These are phyloP conservation scores for Zymoseptoria crescenta DNA, from an alignment of 2,329 filamentous ascomycete species.

Conservation along the genomic window DNA sequence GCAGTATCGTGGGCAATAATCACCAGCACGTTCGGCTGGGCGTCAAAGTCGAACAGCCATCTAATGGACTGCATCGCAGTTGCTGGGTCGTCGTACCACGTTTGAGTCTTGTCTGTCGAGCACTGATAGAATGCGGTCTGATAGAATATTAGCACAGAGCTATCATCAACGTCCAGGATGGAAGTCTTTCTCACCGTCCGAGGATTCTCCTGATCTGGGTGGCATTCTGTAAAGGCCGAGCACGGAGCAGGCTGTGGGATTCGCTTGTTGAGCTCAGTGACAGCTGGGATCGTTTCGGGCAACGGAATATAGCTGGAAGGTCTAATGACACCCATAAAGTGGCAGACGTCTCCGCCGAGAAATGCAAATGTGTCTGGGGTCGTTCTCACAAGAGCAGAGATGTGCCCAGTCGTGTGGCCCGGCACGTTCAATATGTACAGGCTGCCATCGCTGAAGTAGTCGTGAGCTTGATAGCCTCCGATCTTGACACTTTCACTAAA, in stretches of 20 bases:
- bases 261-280: slow-evolving; percentile 12
- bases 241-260: slow-evolving; percentile 14
- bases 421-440: slow-evolving; percentile 35
- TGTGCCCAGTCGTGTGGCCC: slow-evolving; percentile 18
- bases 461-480: slow-evolving; percentile 35
- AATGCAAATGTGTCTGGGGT: slow-evolving; percentile 19
- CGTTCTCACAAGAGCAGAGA: slow-evolving; percentile 18
- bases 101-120: slow-evolving; percentile 6
- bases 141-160: neutral
- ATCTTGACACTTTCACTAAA: slow-evolving; percentile 26
- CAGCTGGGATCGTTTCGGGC: slow-evolving; percentile 10
- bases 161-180: neutral
- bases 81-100: slow-evolving; percentile 16
- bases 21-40: slow-evolving; percentile 17
- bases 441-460: slow-evolving; percentile 37
- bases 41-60: slow-evolving; percentile 16
- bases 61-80: slow-evolving; percentile 15
- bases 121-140: slow-evolving; percentile 14
- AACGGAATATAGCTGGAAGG: slow-evolving; percentile 14
- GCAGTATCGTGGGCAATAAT: slow-evolving; percentile 19
- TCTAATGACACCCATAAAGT: slow-evolving; percentile 17
- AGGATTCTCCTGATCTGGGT: slow-evolving; percentile 10
- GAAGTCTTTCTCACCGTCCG: slow-evolving; percentile 1
- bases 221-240: slow-evolving; percentile 15
- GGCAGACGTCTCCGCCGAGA: slow-evolving; percentile 20